phyloP scores from a whole-genome alignment of 306 rosid genomes.

The Pachyrhizus erosus region DNA sequence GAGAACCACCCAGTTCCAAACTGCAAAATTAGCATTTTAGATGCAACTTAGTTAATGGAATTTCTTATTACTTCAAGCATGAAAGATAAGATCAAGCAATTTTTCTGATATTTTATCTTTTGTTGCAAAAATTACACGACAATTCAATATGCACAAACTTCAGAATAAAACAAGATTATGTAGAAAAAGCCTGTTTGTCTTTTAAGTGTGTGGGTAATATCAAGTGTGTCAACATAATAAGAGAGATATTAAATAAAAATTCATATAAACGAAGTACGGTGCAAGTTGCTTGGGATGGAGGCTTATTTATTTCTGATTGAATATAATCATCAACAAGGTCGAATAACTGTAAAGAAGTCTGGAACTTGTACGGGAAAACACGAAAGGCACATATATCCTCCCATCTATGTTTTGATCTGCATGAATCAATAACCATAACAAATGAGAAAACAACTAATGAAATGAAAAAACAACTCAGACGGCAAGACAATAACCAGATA shows the following conservation, averaged over 20 bases:
- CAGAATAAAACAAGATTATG: constrained; percentile 16
- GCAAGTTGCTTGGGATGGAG: constrained; percentile 68
- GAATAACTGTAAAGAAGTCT: constrained; percentile 85
- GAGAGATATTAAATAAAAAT: constrained; percentile 6
- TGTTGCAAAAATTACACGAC: not conserved
- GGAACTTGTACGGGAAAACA: constrained; percentile 85
- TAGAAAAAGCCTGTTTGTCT: constrained; percentile 4
- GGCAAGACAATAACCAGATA: constrained; percentile 37
- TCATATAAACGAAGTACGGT: constrained; percentile 58
- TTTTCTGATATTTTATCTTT: not conserved
- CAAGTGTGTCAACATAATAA: constrained; percentile 1
- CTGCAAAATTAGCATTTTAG: constrained; percentile 56
- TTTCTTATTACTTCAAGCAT: constrained; percentile 19
- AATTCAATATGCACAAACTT: constrained; percentile 26
- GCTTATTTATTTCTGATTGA: constrained; percentile 78
- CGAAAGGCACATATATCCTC: constrained; percentile 82
- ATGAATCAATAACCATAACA: constrained; percentile 35
- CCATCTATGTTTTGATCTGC: constrained; percentile 71
- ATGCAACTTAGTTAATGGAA: constrained; percentile 27
- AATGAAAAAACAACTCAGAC: constrained; percentile 34
- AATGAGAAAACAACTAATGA: constrained; percentile 35
- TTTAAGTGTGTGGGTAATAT: constrained; percentile 18
- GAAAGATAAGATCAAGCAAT: constrained; percentile 8
- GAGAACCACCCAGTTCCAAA: constrained; percentile 88
- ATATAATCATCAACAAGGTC: constrained; percentile 93